Base-by-base conservation (phyloP, 768 basidiomycete species). In the Tephrocybe sp. region DNA sequence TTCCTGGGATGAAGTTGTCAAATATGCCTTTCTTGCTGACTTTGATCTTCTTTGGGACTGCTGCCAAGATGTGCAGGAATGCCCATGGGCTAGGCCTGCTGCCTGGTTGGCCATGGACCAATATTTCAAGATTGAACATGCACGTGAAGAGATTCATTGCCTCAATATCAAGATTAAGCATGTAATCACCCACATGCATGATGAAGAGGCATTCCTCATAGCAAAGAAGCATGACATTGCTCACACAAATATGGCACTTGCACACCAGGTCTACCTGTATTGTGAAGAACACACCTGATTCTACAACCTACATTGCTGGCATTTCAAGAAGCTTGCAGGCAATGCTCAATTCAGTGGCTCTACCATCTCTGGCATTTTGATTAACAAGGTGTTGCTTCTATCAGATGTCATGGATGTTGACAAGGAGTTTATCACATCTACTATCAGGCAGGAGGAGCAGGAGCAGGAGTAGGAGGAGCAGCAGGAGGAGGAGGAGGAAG, bases 81-180 rank as follows among this genome's bases (percentile, higher is more conserved):
- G 38, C 12, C 17, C 18, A 20, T 39, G 38, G 38, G n/a, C 38
- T 3, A 3, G 18, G 20, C 38, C 38, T 12, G 38, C 38, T 39
- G n/a, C 38, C 7, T 17, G 48, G 24, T 9, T 42, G 7, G 23
- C 26, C n/a, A 34, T 50, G 40, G 32, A 50, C 34, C 10, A 26
- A 1, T 50, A 50, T 12, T 50, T 21, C 14, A 43, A 43, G 32
- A 42, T 42, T 4, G 15, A 50, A 17, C 24, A 8, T 25, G 41
- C 40, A n/a, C 8, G 17, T 3, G 14, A 50, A 8, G 48, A 43
- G 28, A 50, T 50, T 8, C 20, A 50, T 4, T 3, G 48, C 6
- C 48, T 50, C n/a, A 36, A 45, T 24, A 45, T 45, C 18, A 28
- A 45, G 18, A 45, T 45, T 21, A n/a, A 18, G 18, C 44, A 15